phyloP scores from a whole-genome alignment of 306 rosid genomes.

The Casuarina glauca region DNA sequence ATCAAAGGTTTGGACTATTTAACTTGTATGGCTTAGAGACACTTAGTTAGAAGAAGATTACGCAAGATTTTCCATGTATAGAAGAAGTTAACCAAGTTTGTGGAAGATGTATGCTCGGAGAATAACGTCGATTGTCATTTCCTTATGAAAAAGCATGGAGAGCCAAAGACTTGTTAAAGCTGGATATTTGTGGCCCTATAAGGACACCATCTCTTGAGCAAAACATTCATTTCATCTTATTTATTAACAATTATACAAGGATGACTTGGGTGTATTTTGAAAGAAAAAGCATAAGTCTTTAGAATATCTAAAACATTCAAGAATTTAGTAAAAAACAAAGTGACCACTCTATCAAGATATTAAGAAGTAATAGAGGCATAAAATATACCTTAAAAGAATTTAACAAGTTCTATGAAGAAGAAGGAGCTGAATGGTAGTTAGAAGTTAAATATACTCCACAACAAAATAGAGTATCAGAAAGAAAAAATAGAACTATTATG shows the following conservation, averaged over 20 bases:
- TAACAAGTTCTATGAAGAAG: neutral
- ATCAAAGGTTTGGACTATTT: too few species aligned
- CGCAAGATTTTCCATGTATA: too few species aligned
- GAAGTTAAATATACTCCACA: neutral
- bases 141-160: neutral
- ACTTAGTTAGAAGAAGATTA: too few species aligned
- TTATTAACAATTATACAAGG: neutral
- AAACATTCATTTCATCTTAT: neutral
- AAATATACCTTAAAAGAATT: neutral
- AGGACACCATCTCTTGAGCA: neutral
- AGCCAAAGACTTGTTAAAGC: neutral
- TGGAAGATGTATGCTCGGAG: too few species aligned
- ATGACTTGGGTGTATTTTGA: conserved; percentile 8
- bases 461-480: conserved; percentile 3
- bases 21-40: too few species aligned
- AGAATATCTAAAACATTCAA: neutral
- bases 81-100: too few species aligned
- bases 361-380: neutral
- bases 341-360: neutral
- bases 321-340: neutral
- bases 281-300: neutral
- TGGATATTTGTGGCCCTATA: neutral
- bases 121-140: too few species aligned
- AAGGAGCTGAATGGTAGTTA: conserved; percentile 3
- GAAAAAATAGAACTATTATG: neutral